Percentiles rank a stretch among this genome's conserved stretches.
Evolutionary conservation across 1,284 basidiomycete genomes (phyloP).

Genomic region (Cutaneotrichosporon cavernicola): DNA sequence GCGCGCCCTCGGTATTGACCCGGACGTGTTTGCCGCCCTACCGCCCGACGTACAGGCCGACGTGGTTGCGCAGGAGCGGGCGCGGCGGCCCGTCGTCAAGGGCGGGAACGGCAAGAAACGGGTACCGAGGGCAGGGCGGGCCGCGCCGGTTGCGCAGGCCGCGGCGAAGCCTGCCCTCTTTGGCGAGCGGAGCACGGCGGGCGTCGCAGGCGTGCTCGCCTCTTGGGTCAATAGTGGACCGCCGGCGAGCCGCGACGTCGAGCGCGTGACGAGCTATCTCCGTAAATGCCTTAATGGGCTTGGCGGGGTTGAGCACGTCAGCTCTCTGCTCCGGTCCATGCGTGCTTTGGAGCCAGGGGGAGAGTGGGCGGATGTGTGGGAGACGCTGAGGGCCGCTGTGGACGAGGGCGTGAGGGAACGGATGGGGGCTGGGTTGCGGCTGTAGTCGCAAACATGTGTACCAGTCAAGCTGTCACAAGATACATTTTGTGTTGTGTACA

Average conservation of each 20-base stretch:
- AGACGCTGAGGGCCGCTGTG: constrained; percentile 63
- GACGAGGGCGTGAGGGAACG: constrained; percentile 61
- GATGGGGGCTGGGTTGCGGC: constrained; percentile 62
- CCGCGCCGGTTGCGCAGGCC: constrained; percentile 58
- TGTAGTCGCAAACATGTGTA: constrained; percentile 16
- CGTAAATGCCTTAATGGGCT: constrained; percentile 63
- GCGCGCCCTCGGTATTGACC: constrained; percentile 65
- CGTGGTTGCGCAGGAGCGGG: constrained; percentile 61
- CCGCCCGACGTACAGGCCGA: constrained; percentile 70
- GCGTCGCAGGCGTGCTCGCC: constrained; percentile 67
- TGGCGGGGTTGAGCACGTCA: constrained; percentile 65
- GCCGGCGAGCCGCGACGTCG: constrained; percentile 68
- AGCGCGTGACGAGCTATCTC: constrained; percentile 68
- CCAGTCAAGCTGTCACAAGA: neutral
- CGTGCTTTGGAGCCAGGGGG: constrained; percentile 36
- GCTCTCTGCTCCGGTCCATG: constrained; percentile 76
- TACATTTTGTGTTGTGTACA: neutral
- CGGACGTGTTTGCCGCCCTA: constrained; percentile 66
- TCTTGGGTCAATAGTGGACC: constrained; percentile 65
- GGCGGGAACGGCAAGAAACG: neutral
- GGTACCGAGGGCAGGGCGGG: neutral
- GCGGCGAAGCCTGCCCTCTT: constrained; percentile 57
- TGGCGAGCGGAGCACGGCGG: constrained; percentile 63
- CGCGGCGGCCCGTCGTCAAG: constrained; percentile 41
- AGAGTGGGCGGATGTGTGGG: constrained; percentile 55